Evolutionary conservation across 1,139 yeast species (phyloP), one percentile per base, ranked within the genome.

Genomic region (Geotrichum cucujoidarum): DNA sequence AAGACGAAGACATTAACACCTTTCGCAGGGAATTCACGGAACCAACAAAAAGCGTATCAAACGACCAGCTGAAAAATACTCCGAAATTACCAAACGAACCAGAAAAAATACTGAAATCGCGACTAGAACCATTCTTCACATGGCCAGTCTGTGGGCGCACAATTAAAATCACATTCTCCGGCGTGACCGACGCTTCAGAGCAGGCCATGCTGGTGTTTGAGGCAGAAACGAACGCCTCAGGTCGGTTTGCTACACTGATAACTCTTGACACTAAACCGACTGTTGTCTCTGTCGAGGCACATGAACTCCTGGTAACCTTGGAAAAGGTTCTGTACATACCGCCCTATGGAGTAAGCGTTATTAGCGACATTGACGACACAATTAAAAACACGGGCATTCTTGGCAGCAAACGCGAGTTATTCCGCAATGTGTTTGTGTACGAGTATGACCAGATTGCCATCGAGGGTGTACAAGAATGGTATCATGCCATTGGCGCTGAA

Each of bases 281-380:
- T 1, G 16, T 53, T 6, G 47, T 62, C 7, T 53, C 53, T 21
- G 61, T 57, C 8, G 55, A 54, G 29, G 61, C 63, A 11, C 51
- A 58, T 25, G 53, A 56, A 5, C 37, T 38, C 2, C 47, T 48
- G n/a, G 52, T 51, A 7, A 45, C 50, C 2, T 50, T 55, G 31
- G 50, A 53, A 31, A 47, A 52, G 14, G 37, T 53, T 14, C 47
- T 43, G 11, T 47, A 43, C 29, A 51, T 62, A 16, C 54, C 65
- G 50, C 62, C 68, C 7, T 58, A 63, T 0, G 89, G 95, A 0
- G 69, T 83, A 21, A 88, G 87, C 13, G 67, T 94, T 1, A 89
- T 94, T 30, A 82, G 94, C 57, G 99, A 94, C 65, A 83, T 94
- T 44, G 99, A 94, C 61, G 98, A 94, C 62, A 94, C 99, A 0